Evolutionary conservation across 179 eudicot genomes (phyloP), one percentile per base, ranked within the genome.

Genomic region (Patellifolia procumbens): DNA sequence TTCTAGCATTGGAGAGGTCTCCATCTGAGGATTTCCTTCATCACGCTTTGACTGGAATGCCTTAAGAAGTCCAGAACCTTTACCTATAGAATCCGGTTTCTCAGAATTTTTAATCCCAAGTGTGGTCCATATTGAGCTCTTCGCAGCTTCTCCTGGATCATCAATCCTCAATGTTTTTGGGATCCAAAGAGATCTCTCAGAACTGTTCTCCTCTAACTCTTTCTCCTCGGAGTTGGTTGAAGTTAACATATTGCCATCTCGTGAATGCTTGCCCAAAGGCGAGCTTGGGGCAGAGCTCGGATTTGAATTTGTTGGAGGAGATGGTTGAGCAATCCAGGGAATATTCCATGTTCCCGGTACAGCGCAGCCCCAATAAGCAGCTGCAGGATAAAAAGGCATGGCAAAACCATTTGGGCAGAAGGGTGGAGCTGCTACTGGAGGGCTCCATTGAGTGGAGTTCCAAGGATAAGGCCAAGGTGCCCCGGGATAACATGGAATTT

Each of bases 181-280:
- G 20, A 79, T 67, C 81, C 81, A 79, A 10, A 67, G 68, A 56
- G 77, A 71, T 65, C 45, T 17, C 70, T 64, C 66, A 2, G 43
- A 66, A 67, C 31, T 60, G 16, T 63, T 64, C 24, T 63, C 52
- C 16, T 60, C 75, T 4, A 55, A n/a, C 26, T 53, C 77, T 60
- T 73, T 78, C 34, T 78, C 78, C 32, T 79, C 78, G 0, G 74
- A 67, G 51, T 37, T 58, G 19, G 39, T 74, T 0, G 76, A 70
- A 26, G 34, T 60, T 12, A 73, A 66, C 51, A 69, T 69, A 52
- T 22, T 69, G 12, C 79, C 81, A 2, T 82, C 85, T 73, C 85
- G 75, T 65, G 85, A 70, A 64, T 75, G 85, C 73, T 82, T 82
- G 49, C 82, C 85, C 17, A 82, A 59, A 39, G 82, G 82, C 22